A percentile compares a stretch with the other conserved stretches of the same genome.
These are phyloP conservation scores for Fusarium anguioides DNA, from an alignment of 2,329 filamentous ascomycete species.

Conservation along the genomic window DNA sequence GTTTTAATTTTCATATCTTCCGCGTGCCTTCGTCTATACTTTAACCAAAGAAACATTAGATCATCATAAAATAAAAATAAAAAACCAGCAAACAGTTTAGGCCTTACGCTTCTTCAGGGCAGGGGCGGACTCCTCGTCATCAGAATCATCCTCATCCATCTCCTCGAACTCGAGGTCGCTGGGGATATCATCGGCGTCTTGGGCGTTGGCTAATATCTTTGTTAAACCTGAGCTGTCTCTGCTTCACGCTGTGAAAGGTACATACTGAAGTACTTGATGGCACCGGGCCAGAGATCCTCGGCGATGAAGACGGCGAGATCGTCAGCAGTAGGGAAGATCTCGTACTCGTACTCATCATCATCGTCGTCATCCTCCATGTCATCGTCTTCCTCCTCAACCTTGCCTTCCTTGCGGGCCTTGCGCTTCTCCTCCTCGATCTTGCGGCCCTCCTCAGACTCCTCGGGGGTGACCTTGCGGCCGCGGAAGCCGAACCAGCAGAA, in stretches of 20 bases:
- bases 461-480: conserved; percentile 74
- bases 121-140: conserved; percentile 50
- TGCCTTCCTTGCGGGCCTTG: conserved; percentile 60
- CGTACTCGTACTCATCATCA: conserved; percentile 74
- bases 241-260: conserved; percentile 40
- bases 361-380: conserved; percentile 66
- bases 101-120: conserved; percentile 58
- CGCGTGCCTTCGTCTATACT: conserved; percentile 38
- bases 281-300: conserved; percentile 89
- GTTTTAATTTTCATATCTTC: conserved; percentile 16
- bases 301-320: conserved; percentile 82
- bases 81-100: conserved; percentile 34
- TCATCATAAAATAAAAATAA: conserved; percentile 2
- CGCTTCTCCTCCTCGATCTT: conserved; percentile 71
- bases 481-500: conserved; percentile 90
- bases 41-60: conserved; percentile 33
- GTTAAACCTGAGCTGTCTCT: conserved; percentile 49
- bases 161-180: conserved; percentile 77
- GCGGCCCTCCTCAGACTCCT: conserved; percentile 73
- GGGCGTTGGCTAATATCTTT: conserved; percentile 57
- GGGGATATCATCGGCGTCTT: conserved; percentile 71
- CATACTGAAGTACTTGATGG: conserved; percentile 92
- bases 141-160: conserved; percentile 57
- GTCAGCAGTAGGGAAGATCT: conserved; percentile 90
- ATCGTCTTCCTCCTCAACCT: conserved; percentile 56